phyloP scores from a whole-genome alignment of 208 protist species.

The Plasmodiophora brassicae region DNA sequence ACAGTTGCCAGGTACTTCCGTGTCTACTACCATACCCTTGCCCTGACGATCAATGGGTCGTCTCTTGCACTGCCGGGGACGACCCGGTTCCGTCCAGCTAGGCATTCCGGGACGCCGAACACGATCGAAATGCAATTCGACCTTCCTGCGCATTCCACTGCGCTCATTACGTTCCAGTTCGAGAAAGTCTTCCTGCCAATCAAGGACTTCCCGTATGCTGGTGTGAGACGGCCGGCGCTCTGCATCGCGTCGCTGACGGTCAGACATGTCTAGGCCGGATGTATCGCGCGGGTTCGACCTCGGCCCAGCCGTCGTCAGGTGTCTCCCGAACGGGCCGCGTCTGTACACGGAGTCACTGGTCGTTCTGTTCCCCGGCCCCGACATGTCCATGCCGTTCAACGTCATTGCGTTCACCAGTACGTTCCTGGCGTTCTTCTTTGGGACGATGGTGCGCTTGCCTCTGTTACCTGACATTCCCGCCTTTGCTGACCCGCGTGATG shows the following conservation, averaged over 20 bases:
- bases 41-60: not conserved
- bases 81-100: not conserved
- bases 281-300: not conserved
- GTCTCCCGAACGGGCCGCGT: not conserved
- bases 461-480: not conserved
- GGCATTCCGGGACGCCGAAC: not conserved
- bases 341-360: conserved; percentile 21
- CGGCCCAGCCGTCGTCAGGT: conserved; percentile 1
- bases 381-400: conserved; percentile 39
- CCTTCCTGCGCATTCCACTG: not conserved
- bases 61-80: not conserved
- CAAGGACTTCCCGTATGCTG: conserved; percentile 17
- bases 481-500: not conserved
- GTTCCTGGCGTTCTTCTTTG: conserved; percentile 40
- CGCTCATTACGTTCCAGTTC: not conserved
- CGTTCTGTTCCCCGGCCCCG: not conserved
- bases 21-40: not conserved
- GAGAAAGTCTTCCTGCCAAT: not conserved
- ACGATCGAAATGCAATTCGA: not conserved
- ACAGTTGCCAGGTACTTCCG: conserved; percentile 13
- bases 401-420: conserved; percentile 38
- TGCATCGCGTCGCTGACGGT: not conserved
- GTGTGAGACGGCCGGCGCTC: too few species aligned
- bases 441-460: not conserved
- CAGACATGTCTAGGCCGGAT: not conserved